A percentile compares a stretch with the other conserved stretches of the same genome.
These are phyloP conservation scores for Xylaria scruposa DNA, from an alignment of 495 filamentous ascomycete species.

Conservation along the genomic window DNA sequence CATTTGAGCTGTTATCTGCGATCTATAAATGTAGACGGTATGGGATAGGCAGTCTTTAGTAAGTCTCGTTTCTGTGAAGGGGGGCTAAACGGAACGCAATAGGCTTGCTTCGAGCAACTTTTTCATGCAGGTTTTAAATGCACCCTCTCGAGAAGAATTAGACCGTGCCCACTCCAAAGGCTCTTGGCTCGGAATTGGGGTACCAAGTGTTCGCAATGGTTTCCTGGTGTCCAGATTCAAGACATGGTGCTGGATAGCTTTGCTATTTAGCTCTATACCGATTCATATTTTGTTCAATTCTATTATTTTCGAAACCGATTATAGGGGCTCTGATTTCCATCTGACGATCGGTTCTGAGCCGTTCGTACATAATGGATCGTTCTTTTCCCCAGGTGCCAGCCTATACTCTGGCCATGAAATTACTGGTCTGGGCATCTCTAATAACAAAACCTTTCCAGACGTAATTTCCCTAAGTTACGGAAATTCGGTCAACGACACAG, in stretches of 20 bases:
- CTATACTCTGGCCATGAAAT: not conserved
- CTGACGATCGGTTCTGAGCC: conserved; percentile 43
- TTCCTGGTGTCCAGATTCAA: conserved; percentile 33
- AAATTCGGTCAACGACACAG: not conserved
- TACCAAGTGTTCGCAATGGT: conserved; percentile 48
- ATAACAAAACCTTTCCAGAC: not conserved
- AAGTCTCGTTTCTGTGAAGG: not conserved
- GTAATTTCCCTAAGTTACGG: not conserved
- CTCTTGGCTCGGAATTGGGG: conserved; percentile 51
- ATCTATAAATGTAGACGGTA: not conserved
- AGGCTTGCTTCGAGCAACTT: conserved; percentile 44
- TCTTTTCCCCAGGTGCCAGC: conserved; percentile 29
- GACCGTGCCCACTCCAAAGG: conserved; percentile 43
- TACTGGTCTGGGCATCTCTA: not conserved
- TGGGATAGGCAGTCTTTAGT: not conserved
- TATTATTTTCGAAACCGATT: conserved; percentile 28
- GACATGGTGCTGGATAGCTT: conserved; percentile 33
- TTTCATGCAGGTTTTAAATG: conserved; percentile 49
- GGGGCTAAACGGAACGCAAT: not conserved
- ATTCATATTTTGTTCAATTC: conserved; percentile 42
- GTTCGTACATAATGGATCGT: conserved; percentile 38
- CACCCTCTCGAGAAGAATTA: conserved; percentile 49
- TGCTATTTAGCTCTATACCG: conserved; percentile 39
- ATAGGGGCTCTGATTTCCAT: conserved; percentile 47
- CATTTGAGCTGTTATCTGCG: not conserved